Conservation (phyloP, 1,284 basidiomycete genomes). For the Cutaneotrichosporon sp. region DNA sequence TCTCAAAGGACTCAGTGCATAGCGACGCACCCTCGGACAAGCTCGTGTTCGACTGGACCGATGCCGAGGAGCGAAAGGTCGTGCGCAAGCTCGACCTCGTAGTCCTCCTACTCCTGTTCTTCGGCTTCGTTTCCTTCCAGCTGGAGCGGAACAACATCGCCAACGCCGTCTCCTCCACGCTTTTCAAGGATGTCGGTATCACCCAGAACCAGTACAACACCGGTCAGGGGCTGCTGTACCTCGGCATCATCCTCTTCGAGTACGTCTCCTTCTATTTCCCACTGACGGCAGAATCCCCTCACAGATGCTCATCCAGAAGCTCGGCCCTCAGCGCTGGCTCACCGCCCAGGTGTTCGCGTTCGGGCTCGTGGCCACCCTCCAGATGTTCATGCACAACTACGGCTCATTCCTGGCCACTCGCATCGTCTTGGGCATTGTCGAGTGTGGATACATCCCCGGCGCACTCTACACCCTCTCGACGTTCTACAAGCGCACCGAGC, state of each 20-base stretch:
- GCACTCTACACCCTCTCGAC: slow-evolving; percentile 25
- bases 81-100: slow-evolving; percentile 1
- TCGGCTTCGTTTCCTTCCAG: slow-evolving; percentile 46
- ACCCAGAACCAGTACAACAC: slow-evolving; percentile 45
- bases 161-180: slow-evolving; percentile 12
- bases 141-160: slow-evolving; percentile 29
- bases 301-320: slow-evolving; percentile 32
- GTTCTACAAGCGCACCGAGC: slow-evolving; percentile 33
- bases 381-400: slow-evolving; percentile 31
- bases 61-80: neutral
- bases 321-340: slow-evolving; percentile 39
- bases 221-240: slow-evolving; percentile 40
- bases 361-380: slow-evolving; percentile 35
- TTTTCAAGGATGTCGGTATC: slow-evolving; percentile 35
- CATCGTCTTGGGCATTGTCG: slow-evolving; percentile 30
- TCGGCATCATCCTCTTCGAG: slow-evolving; percentile 47
- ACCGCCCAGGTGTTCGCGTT: slow-evolving; percentile 34
- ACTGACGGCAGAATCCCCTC: slow-evolving; percentile 33
- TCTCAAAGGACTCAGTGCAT: neutral
- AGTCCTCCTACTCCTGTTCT: slow-evolving; percentile 25
- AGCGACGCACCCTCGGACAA: neutral
- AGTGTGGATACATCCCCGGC: slow-evolving; percentile 31
- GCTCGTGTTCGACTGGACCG: slow-evolving; percentile 6
- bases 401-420: slow-evolving; percentile 31
- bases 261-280: neutral